Conservation (phyloP, 129 eudicot genomes). For the Chrysanthemum seticuspe region DNA sequence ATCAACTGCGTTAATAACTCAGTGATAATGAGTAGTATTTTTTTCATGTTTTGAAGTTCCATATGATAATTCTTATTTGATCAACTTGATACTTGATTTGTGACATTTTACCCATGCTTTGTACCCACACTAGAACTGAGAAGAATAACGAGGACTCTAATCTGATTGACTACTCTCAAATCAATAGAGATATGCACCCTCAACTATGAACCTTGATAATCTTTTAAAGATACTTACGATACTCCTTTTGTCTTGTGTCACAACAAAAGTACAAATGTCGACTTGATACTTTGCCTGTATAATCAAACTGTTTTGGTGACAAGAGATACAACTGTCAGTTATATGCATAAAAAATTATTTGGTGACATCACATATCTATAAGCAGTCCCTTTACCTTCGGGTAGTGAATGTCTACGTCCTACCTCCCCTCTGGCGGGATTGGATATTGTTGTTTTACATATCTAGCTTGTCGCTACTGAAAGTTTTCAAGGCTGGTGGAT, state of each 20-base stretch:
- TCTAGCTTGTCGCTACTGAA: too few species aligned
- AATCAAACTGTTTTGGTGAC: too few species aligned
- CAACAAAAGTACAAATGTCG: neutral
- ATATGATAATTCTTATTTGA: neutral
- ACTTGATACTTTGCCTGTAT: neutral
- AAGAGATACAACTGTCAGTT: too few species aligned
- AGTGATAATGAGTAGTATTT: slow-evolving; percentile 27
- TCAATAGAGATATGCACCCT: slow-evolving; percentile 34
- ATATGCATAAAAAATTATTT: too few species aligned
- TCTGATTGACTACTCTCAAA: slow-evolving; percentile 27
- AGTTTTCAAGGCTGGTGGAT: too few species aligned
- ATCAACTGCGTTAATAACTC: neutral
- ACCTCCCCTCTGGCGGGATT: too few species aligned
- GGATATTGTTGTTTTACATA: too few species aligned
- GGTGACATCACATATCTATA: too few species aligned
- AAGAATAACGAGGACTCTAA: slow-evolving; percentile 23
- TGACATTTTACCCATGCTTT: slow-evolving; percentile 30
- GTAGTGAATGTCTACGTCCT: too few species aligned
- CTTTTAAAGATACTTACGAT: neutral
- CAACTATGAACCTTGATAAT: slow-evolving; percentile 23
- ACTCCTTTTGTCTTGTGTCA: slow-evolving; percentile 14
- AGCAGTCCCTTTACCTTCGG: too few species aligned
- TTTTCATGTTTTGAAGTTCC: slow-evolving; percentile 22
- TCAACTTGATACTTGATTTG: slow-evolving; percentile 17
- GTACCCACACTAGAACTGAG: slow-evolving; percentile 13